Base-by-base conservation (phyloP, 371 early-diverging fungal species). In the Parasitella parasitica region DNA sequence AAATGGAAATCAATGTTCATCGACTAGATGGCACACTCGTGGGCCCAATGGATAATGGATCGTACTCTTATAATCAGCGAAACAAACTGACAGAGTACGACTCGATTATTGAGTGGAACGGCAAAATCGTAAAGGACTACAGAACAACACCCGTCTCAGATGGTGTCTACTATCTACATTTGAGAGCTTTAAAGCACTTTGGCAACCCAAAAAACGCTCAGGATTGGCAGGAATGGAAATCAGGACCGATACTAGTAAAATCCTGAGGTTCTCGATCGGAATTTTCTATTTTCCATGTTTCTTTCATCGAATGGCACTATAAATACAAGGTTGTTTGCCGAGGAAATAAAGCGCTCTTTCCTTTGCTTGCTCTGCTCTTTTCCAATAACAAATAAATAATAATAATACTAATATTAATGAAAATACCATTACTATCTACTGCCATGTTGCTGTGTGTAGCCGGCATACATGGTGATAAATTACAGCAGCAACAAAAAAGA, bases 211-310 rank as follows among this genome's bases (percentile, higher is more conserved):
- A 67, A 18, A 66, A 62, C 32, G 24, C 52, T 4, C 4, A 34
- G 6, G 76, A 78, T 38, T 72, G 66, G 67, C 70, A 78, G 37
- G 54, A 52, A 51, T 75, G 76, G 76, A 63, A 55, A 13, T 73
- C 78, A n/a, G 62, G 66, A 36, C 54, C 41, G 13, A 73, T 78
- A 26, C 37, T 34, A 15, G 55, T 70, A 9, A 35, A 54, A 28
- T 46, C 46, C 24, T 46, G 46, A 43, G 18, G 6, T 32, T 22
- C 3, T 22, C 5, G 43, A 46, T 46, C 46, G 46, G 46, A 46
- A 46, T 46, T 46, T 46, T 46, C 46, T 46, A 54, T 41, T 46
- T 54, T 48, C 52, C 37, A 46, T 60, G 38, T 16, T 41, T 52
- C 38, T 38, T 60, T n/a, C 22, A 50, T 41, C 6, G n/a, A n/a